Percentiles rank a stretch among this genome's conserved stretches.
Evolutionary conservation across 2,329 filamentous ascomycete genomes (phyloP).

Genomic region (Neofusicoccum parvum): DNA sequence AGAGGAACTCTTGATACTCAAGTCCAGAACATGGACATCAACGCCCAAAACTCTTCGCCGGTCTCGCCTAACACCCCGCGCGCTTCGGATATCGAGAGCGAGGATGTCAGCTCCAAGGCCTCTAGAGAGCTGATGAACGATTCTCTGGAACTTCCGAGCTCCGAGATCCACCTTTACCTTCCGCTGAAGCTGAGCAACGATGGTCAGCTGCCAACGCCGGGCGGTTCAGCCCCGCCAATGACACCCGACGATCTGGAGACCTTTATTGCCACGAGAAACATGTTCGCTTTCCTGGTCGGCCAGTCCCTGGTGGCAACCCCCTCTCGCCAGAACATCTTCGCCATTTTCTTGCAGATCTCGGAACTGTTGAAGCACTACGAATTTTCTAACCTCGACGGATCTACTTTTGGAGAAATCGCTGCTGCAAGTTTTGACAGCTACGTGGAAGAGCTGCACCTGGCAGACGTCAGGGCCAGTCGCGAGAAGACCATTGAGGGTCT

Average conservation of each 20-base stretch:
- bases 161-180: conserved; percentile 60
- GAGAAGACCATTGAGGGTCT: conserved; percentile 90
- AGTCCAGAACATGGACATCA: conserved; percentile 31
- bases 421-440: conserved; percentile 71
- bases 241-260: conserved; percentile 57
- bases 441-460: conserved; percentile 73
- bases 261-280: conserved; percentile 62
- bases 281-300: conserved; percentile 65
- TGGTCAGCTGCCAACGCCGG: conserved; percentile 35
- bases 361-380: conserved; percentile 59
- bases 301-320: conserved; percentile 63
- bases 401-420: conserved; percentile 64
- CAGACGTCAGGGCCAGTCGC: conserved; percentile 77
- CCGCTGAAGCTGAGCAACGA: conserved; percentile 60
- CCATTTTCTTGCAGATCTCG: conserved; percentile 63
- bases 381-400: conserved; percentile 64
- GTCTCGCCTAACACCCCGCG: conserved; percentile 28
- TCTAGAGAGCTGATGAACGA: conserved; percentile 49
- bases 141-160: conserved; percentile 48
- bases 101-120: conserved; percentile 51
- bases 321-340: conserved; percentile 57
- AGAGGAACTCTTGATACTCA: conserved; percentile 33
- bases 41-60: conserved; percentile 31
- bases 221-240: conserved; percentile 30
- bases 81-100: conserved; percentile 33